These are phyloP conservation scores for Candida smagusa DNA, from an alignment of 1,139 yeast genomes.

Conservation along the genomic window DNA sequence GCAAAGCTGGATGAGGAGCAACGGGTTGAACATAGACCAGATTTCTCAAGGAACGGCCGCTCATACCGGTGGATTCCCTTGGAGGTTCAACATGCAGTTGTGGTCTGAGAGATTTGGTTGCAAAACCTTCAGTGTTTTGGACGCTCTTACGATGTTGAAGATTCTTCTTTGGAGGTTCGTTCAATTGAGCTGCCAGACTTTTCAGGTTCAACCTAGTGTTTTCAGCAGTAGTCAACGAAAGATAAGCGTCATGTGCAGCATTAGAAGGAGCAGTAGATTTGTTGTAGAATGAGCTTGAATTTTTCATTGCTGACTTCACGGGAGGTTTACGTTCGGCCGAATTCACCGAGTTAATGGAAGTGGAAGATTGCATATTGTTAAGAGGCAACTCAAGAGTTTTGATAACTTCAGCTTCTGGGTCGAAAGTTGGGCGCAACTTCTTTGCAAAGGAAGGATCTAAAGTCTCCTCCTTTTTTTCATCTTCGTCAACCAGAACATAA, in stretches of 20 bases:
- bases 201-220: slow-evolving; percentile 71
- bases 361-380: slow-evolving; percentile 21
- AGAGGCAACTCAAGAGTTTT: slow-evolving; percentile 6
- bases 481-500: slow-evolving; percentile 22
- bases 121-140: slow-evolving; percentile 5
- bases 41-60: slow-evolving; percentile 27
- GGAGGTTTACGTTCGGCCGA: slow-evolving; percentile 36
- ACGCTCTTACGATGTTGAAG: slow-evolving; percentile 4
- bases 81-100: slow-evolving; percentile 20
- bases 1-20: slow-evolving; percentile 42
- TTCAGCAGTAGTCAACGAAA: slow-evolving; percentile 72
- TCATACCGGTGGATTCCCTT: slow-evolving; percentile 21
- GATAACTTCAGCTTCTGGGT: slow-evolving; percentile 28
- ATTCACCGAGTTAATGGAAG: slow-evolving; percentile 29
- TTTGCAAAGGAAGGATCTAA: slow-evolving; percentile 17
- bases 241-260: slow-evolving; percentile 60
- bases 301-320: slow-evolving; percentile 67
- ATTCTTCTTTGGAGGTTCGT: slow-evolving; percentile 1
- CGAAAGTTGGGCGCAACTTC: slow-evolving; percentile 33
- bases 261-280: slow-evolving; percentile 11
- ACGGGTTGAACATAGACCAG: slow-evolving; percentile 41
- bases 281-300: slow-evolving; percentile 28
- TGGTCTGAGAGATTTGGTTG: slow-evolving; percentile 34
- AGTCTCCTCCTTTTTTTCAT: slow-evolving; percentile 16
- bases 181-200: slow-evolving; percentile 40